A percentile compares a stretch with the other conserved stretches of the same genome.
Evolutionary conservation across 2,329 filamentous ascomycete genomes (phyloP).

Genomic region (Niveomyces coronatus): DNA sequence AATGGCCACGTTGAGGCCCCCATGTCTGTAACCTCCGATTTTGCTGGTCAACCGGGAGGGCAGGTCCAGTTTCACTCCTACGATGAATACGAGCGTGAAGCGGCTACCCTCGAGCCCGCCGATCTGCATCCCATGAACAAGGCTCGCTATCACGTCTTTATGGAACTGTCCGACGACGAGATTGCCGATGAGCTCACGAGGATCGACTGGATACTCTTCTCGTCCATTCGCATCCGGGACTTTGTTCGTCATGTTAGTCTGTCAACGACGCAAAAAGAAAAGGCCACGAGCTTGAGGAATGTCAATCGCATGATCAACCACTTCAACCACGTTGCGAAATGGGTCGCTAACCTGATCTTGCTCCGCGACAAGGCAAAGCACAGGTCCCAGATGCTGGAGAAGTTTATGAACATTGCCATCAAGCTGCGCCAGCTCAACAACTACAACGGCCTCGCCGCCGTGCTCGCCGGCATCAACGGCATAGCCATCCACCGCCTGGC

Average conservation of each 20-base stretch:
- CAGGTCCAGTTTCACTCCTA: constrained; percentile 53
- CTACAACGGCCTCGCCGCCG: constrained; percentile 90
- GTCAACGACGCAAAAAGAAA: constrained; percentile 58
- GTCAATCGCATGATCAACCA: constrained; percentile 92
- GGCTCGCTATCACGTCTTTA: constrained; percentile 79
- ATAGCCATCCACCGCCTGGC: constrained; percentile 74
- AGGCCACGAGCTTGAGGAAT: constrained; percentile 67
- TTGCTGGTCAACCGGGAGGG: constrained; percentile 31
- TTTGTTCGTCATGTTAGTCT: constrained; percentile 85
- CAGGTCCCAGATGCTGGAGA: constrained; percentile 80
- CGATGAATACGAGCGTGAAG: constrained; percentile 74
- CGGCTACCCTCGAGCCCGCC: constrained; percentile 59
- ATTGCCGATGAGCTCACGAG: constrained; percentile 86
- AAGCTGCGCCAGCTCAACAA: constrained; percentile 89
- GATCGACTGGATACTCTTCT: constrained; percentile 98
- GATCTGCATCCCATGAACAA: constrained; percentile 66
- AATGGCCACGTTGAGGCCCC: constrained; percentile 34
- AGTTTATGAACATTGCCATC: constrained; percentile 84
- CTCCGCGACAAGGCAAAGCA: constrained; percentile 95
- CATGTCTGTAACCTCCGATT: constrained; percentile 19
- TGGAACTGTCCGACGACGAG: constrained; percentile 74
- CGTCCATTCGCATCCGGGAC: constrained; percentile 84
- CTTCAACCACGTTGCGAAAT: constrained; percentile 77
- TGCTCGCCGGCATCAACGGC: constrained; percentile 86
- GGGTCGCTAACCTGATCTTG: constrained; percentile 75